Conservation (phyloP, 768 basidiomycete species). For the Tephrocybe rancida region DNA sequence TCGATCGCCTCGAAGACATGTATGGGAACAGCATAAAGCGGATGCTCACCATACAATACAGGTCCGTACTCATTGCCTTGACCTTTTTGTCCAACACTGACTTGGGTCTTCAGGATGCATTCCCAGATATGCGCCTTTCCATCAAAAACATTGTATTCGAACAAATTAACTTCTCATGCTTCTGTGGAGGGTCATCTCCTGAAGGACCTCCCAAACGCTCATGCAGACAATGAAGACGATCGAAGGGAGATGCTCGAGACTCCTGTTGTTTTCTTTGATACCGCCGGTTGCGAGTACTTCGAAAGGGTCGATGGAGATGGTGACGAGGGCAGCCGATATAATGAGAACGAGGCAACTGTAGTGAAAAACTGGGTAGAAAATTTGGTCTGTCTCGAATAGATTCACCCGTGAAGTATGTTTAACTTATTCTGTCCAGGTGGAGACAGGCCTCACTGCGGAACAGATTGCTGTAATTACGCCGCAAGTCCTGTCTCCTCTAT, state of each 20-base stretch:
- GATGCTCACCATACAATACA: constrained; percentile 90
- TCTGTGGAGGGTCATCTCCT: constrained; percentile 77
- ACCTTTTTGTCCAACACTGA: neutral
- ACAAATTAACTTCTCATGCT: constrained; percentile 65
- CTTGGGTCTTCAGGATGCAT: constrained; percentile 69
- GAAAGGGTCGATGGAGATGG: constrained; percentile 76
- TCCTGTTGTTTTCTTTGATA: constrained; percentile 93
- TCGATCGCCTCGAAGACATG: constrained; percentile 89
- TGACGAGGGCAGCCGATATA: constrained; percentile 91
- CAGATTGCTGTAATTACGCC: constrained; percentile 92
- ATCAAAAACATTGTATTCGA: constrained; percentile 77
- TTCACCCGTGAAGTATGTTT: neutral
- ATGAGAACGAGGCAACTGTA: constrained; percentile 92
- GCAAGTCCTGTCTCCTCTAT: constrained; percentile 34
- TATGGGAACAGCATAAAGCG: constrained; percentile 83
- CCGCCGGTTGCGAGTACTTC: constrained; percentile 91
- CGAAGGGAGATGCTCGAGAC: constrained; percentile 71
- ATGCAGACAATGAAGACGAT: constrained; percentile 60
- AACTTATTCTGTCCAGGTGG: constrained; percentile 42
- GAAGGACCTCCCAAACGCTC: constrained; percentile 62
- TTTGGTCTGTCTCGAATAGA: constrained; percentile 48
- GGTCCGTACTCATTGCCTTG: constrained; percentile 41
- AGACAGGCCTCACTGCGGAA: constrained; percentile 57
- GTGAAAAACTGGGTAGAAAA: constrained; percentile 83
- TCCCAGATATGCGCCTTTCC: constrained; percentile 84